Evolutionary conservation across 2,329 filamentous ascomycete species (phyloP), one percentile per base, ranked within the genome.

Genomic region (Xylariomycetidae sp.): DNA sequence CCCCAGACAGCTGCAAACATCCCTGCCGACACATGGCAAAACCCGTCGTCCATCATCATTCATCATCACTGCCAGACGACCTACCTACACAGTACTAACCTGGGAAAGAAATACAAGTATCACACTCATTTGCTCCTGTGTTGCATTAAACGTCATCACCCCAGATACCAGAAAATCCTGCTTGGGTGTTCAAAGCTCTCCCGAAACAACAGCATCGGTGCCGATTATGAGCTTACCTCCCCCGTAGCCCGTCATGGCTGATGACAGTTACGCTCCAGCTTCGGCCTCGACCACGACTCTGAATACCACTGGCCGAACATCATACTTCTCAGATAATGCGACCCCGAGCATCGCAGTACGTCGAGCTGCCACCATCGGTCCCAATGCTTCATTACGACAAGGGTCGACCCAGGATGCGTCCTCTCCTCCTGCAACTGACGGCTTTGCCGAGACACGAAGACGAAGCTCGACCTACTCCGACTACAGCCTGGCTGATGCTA

Each of bases 391-490:
- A 23, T 23, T n/a, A 23, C 20, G 8, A 23, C 51, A 46, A n/a
- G 51, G 50, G 17, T 16, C 45, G 18, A 47, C 41, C 13, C 19
- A 38, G n/a, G 48, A 35, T 19, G 10, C 35, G 17, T 31, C 53
- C 41, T 27, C 41, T 6, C 29, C 40, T 27, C 27, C 40, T 13
- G 31, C 33, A 26, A 37, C 41, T 20, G 36, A 48, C 35, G 36
- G 48, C 41, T 45, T 58, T 32, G 36, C 46, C 34, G 36, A 46
- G 29, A 53, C 57, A 31, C 73, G 77, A 17, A 76, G 86, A 34
- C 76, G 85, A 41, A 86, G 83, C 62, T 92, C 87, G 22, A 80
- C 79, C 30, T 76, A 94, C 42, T 92, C 87, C 17, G 85, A 89
- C 50, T 81, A 74, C 49, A 85, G 84, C 43, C 53, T 87, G 11